Base-by-base conservation (phyloP, 2,329 filamentous ascomycete genomes). In the Sphaerostilbella broomeana region DNA sequence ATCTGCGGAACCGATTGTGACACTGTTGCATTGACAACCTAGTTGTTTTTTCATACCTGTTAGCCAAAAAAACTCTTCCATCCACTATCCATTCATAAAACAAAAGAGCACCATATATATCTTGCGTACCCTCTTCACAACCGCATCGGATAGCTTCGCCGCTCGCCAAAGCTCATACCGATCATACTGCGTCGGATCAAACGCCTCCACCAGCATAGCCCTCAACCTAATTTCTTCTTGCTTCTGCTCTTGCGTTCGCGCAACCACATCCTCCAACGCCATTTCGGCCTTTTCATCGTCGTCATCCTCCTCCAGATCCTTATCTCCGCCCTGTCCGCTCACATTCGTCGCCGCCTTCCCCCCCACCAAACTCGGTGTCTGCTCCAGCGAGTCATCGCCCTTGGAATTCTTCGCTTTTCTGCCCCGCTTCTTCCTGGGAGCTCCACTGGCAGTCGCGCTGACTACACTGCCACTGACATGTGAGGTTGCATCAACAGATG, bases 11-110 rank as follows among this genome's bases (percentile, higher is more conserved):
- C 84, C 2, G 82, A 87, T 57, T 89, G 85, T 0, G 82, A 86
- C 7, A 88, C 80, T 2, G 84, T 86, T 43, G 84, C 82, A 54
- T 89, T 90, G 56, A 87, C 81, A 45, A 89, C 75, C 73, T 81
- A 44, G 4, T 35, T 27, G 12, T 7, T n/a, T n/a, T 20, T 21
- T 26, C 8, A 22, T n/a, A n/a, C n/a, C n/a, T n/a, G n/a, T n/a
- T n/a, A n/a, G n/a, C n/a, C n/a, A n/a, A n/a, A n/a, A n/a, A n/a
- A n/a, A n/a, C n/a, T 39, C 15, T 20, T 16, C 15, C 10, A 28
- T 40, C 12, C 12, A n/a, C 26, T n/a, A 8, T 22, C 13, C 32
- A 16, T 19, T 21, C 29, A 30, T 16, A 20, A 33, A n/a, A 5
- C 11, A 17, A 20, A 9, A 4, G 17, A 25, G 12, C 11, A 11